A percentile compares a stretch with the other conserved stretches of the same genome.
Conservation (phyloP, 2,329 filamentous ascomycete species). For the Aschersonia sp. region DNA sequence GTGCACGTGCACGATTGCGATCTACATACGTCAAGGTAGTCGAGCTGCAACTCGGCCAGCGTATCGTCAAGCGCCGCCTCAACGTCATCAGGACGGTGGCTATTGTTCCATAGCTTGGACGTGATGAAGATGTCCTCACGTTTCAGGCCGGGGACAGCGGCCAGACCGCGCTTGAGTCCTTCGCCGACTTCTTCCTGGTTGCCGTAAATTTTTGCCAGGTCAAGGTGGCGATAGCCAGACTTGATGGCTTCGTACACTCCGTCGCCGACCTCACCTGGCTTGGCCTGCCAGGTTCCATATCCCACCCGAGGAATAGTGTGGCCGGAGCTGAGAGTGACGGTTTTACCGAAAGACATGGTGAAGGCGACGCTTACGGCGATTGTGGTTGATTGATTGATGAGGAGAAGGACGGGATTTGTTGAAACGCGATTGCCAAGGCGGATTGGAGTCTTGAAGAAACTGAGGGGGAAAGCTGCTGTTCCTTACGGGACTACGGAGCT, state of each 20-base stretch:
- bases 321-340: conserved; percentile 48
- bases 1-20: background rate
- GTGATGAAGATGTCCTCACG: conserved; percentile 47
- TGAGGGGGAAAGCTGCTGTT: too few relatives aligned
- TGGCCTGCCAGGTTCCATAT: conserved; percentile 53
- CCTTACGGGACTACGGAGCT: background rate
- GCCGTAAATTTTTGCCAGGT: conserved; percentile 40
- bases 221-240: conserved; percentile 50
- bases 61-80: conserved; percentile 40
- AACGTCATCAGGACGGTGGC: conserved; percentile 45
- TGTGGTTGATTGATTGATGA: background rate
- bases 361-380: background rate
- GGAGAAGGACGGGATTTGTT: background rate
- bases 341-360: conserved; percentile 38
- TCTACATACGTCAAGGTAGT: conserved; percentile 36
- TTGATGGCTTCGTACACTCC: conserved; percentile 51
- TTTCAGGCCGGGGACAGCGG: conserved; percentile 34
- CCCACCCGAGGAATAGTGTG: conserved; percentile 49
- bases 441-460: too few relatives aligned
- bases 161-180: conserved; percentile 33
- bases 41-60: conserved; percentile 37
- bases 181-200: conserved; percentile 48
- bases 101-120: conserved; percentile 51
- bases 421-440: background rate
- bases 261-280: conserved; percentile 47